phyloP scores from a whole-genome alignment of 1,284 basidiomycete genomes.

The Quambalaria eucalypti region DNA sequence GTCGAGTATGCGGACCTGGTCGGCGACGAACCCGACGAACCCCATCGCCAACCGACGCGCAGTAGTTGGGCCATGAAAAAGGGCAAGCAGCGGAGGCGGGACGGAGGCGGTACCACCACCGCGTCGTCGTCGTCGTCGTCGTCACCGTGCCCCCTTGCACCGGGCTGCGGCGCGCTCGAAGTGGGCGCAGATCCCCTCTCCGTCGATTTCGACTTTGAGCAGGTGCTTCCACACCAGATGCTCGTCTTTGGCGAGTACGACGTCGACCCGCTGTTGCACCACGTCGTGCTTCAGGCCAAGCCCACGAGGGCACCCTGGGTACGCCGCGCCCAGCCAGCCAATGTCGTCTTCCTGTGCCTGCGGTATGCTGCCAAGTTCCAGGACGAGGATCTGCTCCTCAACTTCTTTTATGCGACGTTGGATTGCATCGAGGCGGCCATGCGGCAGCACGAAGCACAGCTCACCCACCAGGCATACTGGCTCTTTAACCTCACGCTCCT shows the following conservation, averaged over 20 bases:
- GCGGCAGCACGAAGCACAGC: conserved; percentile 61
- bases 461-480: conserved; percentile 85
- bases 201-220: conserved; percentile 29
- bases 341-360: conserved; percentile 55
- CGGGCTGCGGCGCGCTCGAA: conserved; percentile 34
- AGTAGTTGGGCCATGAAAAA: background rate
- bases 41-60: background rate
- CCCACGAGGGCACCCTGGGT: conserved; percentile 51
- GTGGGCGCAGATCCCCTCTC: conserved; percentile 30
- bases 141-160: conserved; percentile 3
- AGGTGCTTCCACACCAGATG: conserved; percentile 53
- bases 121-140: background rate
- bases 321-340: conserved; percentile 46
- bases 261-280: conserved; percentile 67
- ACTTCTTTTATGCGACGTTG: conserved; percentile 77
- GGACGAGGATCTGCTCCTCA: conserved; percentile 59
- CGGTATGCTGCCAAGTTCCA: conserved; percentile 58
- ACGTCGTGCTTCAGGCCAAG: conserved; percentile 61
- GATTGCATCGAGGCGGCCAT: conserved; percentile 84
- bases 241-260: conserved; percentile 77
- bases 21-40: conserved; percentile 12
- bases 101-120: no score
- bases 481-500: conserved; percentile 80
- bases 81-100: background rate
- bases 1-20: conserved; percentile 24